phyloP scores from a whole-genome alignment of 2,329 filamentous ascomycete species.

The Immersiporthe knoxdaviesiana region DNA sequence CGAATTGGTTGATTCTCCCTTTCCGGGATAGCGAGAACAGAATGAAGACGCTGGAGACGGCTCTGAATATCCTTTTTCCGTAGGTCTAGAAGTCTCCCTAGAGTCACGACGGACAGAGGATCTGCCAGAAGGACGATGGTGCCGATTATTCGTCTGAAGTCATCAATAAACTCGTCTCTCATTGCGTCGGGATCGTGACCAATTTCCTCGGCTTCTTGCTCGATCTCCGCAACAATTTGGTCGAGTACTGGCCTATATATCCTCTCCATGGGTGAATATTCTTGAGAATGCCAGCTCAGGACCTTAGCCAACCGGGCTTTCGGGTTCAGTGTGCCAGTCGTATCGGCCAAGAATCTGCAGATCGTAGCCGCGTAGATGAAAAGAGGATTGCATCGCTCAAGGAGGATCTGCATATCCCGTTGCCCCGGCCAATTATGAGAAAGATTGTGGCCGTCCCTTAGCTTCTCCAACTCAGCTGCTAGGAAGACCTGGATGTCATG shows the following conservation, averaged over 20 bases:
- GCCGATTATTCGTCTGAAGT: background rate
- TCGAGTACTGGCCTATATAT: background rate
- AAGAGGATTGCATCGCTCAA: background rate
- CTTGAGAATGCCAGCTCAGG: background rate
- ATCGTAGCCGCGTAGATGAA: background rate
- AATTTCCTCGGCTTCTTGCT: background rate
- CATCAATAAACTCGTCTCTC: background rate
- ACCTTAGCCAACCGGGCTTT: background rate
- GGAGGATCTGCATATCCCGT: background rate
- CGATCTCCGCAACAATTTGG: background rate
- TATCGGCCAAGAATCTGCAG: background rate
- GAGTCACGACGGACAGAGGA: too few species aligned
- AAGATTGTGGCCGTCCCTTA: background rate
- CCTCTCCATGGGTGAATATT: background rate
- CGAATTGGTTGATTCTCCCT: background rate
- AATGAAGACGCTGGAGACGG: background rate
- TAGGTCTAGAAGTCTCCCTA: background rate
- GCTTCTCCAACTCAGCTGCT: background rate
- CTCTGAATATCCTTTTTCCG: background rate
- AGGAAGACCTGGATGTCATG: background rate
- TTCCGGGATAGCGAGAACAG: background rate
- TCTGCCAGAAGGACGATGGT: background rate
- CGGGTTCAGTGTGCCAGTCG: background rate
- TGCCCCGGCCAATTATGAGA: background rate
- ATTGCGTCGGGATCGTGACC: background rate